Evolutionary conservation across 352 stramenopile genomes (phyloP).

Genomic region (Phytopythium chamaehyphon): DNA sequence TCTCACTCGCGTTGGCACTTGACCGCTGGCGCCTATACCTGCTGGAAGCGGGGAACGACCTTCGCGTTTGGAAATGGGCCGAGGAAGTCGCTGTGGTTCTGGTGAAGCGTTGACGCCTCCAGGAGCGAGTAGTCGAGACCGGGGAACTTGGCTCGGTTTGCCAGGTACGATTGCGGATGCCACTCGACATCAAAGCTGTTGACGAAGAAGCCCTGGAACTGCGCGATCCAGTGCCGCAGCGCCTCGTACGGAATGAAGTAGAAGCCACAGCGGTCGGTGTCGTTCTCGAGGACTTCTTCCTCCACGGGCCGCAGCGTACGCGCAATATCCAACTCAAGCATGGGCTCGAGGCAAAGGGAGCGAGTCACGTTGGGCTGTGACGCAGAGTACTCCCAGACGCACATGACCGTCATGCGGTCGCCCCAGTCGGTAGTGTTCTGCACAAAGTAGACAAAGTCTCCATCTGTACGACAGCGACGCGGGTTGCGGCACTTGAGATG

Average conservation of each 20-base stretch:
- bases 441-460: constrained; percentile 73
- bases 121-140: constrained; percentile 68
- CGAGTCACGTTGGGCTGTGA: constrained; percentile 30
- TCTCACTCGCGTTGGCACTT: too few species aligned
- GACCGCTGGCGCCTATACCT: not conserved
- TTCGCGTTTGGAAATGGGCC: constrained; percentile 70
- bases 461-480: constrained; percentile 44
- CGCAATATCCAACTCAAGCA: constrained; percentile 69
- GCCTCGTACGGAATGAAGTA: constrained; percentile 83
- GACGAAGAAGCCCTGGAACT: constrained; percentile 80
- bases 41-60: constrained; percentile 44
- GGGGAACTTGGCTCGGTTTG: constrained; percentile 43
- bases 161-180: constrained; percentile 60
- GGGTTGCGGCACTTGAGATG: constrained; percentile 60
- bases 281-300: constrained; percentile 64
- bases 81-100: constrained; percentile 72
- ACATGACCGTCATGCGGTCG: constrained; percentile 83
- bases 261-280: constrained; percentile 74
- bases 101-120: constrained; percentile 54
- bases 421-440: constrained; percentile 78
- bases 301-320: constrained; percentile 44
- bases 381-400: constrained; percentile 71
- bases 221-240: constrained; percentile 67
- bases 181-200: constrained; percentile 80
- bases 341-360: constrained; percentile 67